Evolutionary conservation across 768 basidiomycete species (phyloP).

Genomic region (Hypsizygus marmoreus): DNA sequence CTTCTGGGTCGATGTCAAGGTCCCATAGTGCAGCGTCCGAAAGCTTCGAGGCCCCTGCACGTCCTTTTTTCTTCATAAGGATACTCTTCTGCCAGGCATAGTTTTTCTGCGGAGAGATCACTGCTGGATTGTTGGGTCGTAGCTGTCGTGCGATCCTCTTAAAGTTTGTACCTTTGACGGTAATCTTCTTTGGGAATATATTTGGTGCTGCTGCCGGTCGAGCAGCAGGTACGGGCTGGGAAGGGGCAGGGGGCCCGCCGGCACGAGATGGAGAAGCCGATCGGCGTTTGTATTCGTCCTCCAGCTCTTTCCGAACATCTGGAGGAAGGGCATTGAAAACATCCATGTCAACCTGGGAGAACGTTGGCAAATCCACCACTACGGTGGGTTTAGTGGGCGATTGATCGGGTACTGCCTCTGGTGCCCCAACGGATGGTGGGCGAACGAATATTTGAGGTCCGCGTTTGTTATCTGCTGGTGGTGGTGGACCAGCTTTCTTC

Average conservation of each 20-base stretch:
- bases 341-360: constrained; percentile 74
- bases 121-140: constrained; percentile 52
- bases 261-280: constrained; percentile 49
- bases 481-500: constrained; percentile 14
- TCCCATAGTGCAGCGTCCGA: constrained; percentile 58
- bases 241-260: constrained; percentile 16
- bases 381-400: constrained; percentile 21
- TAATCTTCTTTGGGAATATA: constrained; percentile 32
- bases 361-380: constrained; percentile 56
- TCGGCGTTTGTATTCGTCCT: constrained; percentile 64
- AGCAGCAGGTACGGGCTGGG: constrained; percentile 5
- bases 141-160: constrained; percentile 66
- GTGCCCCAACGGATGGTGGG: constrained; percentile 17
- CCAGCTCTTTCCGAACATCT: constrained; percentile 69
- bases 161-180: constrained; percentile 43
- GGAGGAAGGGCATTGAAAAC: constrained; percentile 72
- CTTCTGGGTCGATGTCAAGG: constrained; percentile 73
- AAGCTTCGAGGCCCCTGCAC: constrained; percentile 41
- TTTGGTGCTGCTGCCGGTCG: constrained; percentile 19
- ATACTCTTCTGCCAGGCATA: too few relatives aligned
- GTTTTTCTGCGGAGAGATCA: constrained; percentile 35
- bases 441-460: constrained; percentile 18
- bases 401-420: constrained; percentile 6
- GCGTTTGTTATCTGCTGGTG: too few relatives aligned
- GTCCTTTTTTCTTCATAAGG: constrained; percentile 33